These are phyloP conservation scores for Scleroderma bovista DNA, from an alignment of 768 basidiomycete species.

Conservation along the genomic window DNA sequence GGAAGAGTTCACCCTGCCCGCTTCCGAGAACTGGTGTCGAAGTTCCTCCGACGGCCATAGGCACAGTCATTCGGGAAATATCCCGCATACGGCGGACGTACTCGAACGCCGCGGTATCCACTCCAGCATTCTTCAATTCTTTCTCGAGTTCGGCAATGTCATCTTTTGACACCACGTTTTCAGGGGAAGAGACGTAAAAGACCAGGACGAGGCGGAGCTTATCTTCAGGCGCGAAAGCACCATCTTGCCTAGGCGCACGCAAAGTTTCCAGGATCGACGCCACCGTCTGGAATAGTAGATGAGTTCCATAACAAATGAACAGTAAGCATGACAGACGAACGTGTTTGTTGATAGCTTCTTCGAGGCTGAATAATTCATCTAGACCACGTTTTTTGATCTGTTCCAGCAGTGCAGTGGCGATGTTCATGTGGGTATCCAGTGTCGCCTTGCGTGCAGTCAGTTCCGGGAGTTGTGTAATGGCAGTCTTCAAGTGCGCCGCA, in stretches of 20 bases:
- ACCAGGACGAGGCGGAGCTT: constrained; percentile 93
- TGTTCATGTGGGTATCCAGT: constrained; percentile 98
- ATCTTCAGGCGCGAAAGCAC: constrained; percentile 67
- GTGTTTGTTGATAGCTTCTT: constrained; percentile 87
- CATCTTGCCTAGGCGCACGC: constrained; percentile 63
- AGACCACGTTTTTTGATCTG: constrained; percentile 93
- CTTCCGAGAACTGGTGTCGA: constrained; percentile 65
- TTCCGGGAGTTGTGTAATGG: constrained; percentile 95
- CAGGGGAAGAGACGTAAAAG: constrained; percentile 86
- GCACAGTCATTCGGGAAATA: constrained; percentile 85
- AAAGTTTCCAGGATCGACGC: constrained; percentile 80
- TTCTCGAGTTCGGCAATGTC: constrained; percentile 85
- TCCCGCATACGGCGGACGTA: constrained; percentile 91
- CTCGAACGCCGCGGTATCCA: constrained; percentile 78
- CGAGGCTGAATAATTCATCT: constrained; percentile 95
- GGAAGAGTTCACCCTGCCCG: constrained; percentile 81
- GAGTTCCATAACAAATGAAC: not conserved
- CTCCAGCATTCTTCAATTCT: constrained; percentile 78
- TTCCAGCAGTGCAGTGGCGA: constrained; percentile 90
- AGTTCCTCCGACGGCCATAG: constrained; percentile 52
- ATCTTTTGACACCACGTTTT: constrained; percentile 78
- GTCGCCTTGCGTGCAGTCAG: constrained; percentile 95
- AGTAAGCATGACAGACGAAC: constrained; percentile 31
- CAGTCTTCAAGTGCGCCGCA: constrained; percentile 91
- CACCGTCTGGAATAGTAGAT: constrained; percentile 47